Conservation (phyloP, 345 rosid genomes). For the Lumnitzera littorea region DNA sequence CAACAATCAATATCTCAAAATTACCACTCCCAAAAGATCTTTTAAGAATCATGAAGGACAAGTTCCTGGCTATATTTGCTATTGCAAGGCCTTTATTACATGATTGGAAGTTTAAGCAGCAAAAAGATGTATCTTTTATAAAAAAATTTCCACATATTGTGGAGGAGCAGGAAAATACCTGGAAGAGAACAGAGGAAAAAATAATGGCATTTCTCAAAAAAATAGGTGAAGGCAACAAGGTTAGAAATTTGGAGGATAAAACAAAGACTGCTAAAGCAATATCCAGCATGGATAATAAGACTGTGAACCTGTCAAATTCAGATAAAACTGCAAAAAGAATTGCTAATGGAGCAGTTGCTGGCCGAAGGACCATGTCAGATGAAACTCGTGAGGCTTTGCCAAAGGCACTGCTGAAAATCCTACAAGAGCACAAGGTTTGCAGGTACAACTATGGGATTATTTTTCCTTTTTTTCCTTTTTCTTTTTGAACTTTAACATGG, state of each 20-base stretch:
- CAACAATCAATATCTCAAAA: slow-evolving; percentile 17
- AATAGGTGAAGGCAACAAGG: slow-evolving; percentile 3
- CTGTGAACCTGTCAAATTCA: slow-evolving; percentile 25
- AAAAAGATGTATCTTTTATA: slow-evolving; percentile 31
- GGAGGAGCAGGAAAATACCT: slow-evolving; percentile 26
- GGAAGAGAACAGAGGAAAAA: slow-evolving; percentile 21
- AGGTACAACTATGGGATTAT: slow-evolving; percentile 32
- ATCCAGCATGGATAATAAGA: slow-evolving; percentile 20
- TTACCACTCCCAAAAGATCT: slow-evolving; percentile 13
- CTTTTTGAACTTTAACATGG: neutral
- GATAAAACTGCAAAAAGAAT: slow-evolving; percentile 29
- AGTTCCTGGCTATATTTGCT: slow-evolving; percentile 32
- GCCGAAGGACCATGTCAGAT: slow-evolving; percentile 36
- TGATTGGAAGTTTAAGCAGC: slow-evolving; percentile 55
- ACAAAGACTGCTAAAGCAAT: slow-evolving; percentile 22
- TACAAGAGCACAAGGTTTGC: slow-evolving; percentile 83
- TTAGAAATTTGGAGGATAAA: slow-evolving; percentile 25
- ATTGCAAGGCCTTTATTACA: slow-evolving; percentile 36
- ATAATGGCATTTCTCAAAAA: slow-evolving; percentile 9
- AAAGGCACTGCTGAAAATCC: slow-evolving; percentile 64
- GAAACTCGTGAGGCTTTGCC: slow-evolving; percentile 60
- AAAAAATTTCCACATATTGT: slow-evolving; percentile 40
- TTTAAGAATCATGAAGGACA: slow-evolving; percentile 18
- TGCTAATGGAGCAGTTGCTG: slow-evolving; percentile 18
- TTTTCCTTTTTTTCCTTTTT: neutral